Evolutionary conservation across 345 rosid species (phyloP), one percentile per base, ranked within the genome.

Genomic region (Lagerstroemia speciosa): DNA sequence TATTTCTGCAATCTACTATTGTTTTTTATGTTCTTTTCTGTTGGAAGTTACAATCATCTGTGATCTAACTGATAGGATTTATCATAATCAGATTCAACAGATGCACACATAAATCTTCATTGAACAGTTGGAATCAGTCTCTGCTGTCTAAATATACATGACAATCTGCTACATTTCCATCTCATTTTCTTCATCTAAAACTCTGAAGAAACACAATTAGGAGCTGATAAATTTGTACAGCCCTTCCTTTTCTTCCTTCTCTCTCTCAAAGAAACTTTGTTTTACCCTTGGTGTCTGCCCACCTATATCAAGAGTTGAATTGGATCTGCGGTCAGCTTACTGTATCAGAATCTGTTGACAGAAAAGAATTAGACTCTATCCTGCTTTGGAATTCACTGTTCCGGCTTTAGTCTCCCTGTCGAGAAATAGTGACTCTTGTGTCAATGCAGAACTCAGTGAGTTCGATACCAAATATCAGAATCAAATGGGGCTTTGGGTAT

Each of bases 371-470:
- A 38, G 20, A 65, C 7, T 52, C 5, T 2, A 50, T 33, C 57
- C 53, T 24, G 30, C 52, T 72, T 64, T 73, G 34, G 43, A 55
- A 69, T 46, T 82, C 78, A 87, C 36, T 82, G 87, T 85, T 87
- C 88, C 24, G 88, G 78, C 80, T 89, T 92, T 80, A 86, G 71
- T 63, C 82, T 82, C 69, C 86, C 92, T 83, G 84, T 40, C 15
- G 33, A 65, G 8, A 65, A 40, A 40, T 36, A 24, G 17, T 70
- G 15, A 45, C 38, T 45, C 32, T 31, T 29, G 41, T 32, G 33
- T 72, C 31, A 67, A 65, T 38, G 16, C n/a, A 55, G 66, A 19
- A 26, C n/a, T 15, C 10, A 20, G 14, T 2, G 19, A 27, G 10
- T 52, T 20, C 8, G 29, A 58, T 30, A 30, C 14, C 7, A 58